Evolutionary conservation across 192 early-diverging fungal species (phyloP), one percentile per base, ranked within the genome.

Genomic region (Lobosporangium transversale): DNA sequence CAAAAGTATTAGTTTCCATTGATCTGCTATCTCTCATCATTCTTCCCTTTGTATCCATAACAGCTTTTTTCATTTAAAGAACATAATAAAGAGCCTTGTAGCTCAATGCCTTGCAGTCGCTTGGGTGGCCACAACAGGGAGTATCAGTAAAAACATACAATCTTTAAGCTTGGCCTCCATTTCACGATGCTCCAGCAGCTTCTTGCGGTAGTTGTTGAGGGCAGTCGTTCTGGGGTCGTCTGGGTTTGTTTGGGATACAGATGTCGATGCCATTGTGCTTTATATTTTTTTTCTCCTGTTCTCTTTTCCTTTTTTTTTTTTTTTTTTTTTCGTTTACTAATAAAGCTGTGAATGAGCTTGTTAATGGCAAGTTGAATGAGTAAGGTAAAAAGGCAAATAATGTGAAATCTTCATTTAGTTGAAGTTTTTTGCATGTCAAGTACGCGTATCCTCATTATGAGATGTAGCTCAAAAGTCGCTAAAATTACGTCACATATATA

Each of bases 111-210:
- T n/a, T n/a, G n/a, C n/a, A n/a, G n/a, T n/a, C n/a, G n/a, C n/a
- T n/a, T n/a, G n/a, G n/a, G n/a, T n/a, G n/a, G n/a, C n/a, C n/a
- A n/a, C n/a, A 40, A 40, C 37, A 40, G 37, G 37, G 7, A 40
- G 37, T 40, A 7, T 7, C 7, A 40, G 8, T 40, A 7, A n/a
- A 50, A 30, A 71, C 86, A 53, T 84, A 94, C 94, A 67, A 74
- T 97, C 95, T 89, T 98, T 97, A 37, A 98, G 87, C 75, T 95
- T 97, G 58, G 94, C 92, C 58, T 98, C 97, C 78, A 95, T 85
- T 79, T 98, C 95, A 58, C 96, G 87, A 82, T 98, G 97, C 70
- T 97, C 95, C 62, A 97, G 80, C 36, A 99, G 83, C 70, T 90
- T 89, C 66, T 88, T 93, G 58, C 93, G 88, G 83, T 99, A 99